Evolutionary conservation across 192 early-diverging fungal species (phyloP).

Genomic region (Chytriomyces hyalinus): DNA sequence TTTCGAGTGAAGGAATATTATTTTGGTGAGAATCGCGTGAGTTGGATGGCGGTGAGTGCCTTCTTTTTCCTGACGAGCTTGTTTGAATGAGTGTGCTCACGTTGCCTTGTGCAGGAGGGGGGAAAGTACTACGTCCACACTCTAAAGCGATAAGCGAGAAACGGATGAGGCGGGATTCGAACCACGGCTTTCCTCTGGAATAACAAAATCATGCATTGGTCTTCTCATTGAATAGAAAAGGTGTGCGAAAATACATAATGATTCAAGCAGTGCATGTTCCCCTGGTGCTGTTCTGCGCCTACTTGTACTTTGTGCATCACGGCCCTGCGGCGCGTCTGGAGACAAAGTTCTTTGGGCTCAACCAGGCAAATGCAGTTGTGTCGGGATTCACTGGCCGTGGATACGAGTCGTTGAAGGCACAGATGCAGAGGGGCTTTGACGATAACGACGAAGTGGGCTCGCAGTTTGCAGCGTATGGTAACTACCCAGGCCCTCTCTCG

Average conservation of each 20-base stretch:
- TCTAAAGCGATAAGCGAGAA: conserved; percentile 18
- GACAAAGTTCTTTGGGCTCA: conserved; percentile 9
- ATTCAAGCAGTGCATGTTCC: neutral
- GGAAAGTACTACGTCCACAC: conserved; percentile 51
- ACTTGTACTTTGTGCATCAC: conserved; percentile 7
- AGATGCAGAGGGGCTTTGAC: conserved; percentile 50
- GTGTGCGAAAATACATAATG: neutral
- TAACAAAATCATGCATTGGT: too few species aligned
- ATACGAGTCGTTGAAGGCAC: conserved; percentile 45
- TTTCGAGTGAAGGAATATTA: conserved; percentile 54
- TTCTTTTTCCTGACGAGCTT: neutral
- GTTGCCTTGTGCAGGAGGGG: neutral
- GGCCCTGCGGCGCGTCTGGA: conserved; percentile 14
- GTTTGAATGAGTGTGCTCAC: neutral
- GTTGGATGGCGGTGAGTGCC: conserved; percentile 54
- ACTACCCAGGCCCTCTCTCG: neutral
- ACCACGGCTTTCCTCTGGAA: too few species aligned
- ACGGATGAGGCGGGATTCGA: too few species aligned
- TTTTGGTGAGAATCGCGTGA: conserved; percentile 48
- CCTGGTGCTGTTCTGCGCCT: neutral
- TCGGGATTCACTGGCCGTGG: conserved; percentile 41
- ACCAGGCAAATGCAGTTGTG: neutral
- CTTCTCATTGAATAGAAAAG: too few species aligned
- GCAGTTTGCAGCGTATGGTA: conserved; percentile 51
- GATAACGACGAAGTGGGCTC: conserved; percentile 57